Conservation (phyloP, 352 stramenopile species). For the Phytophthora sojae region DNA sequence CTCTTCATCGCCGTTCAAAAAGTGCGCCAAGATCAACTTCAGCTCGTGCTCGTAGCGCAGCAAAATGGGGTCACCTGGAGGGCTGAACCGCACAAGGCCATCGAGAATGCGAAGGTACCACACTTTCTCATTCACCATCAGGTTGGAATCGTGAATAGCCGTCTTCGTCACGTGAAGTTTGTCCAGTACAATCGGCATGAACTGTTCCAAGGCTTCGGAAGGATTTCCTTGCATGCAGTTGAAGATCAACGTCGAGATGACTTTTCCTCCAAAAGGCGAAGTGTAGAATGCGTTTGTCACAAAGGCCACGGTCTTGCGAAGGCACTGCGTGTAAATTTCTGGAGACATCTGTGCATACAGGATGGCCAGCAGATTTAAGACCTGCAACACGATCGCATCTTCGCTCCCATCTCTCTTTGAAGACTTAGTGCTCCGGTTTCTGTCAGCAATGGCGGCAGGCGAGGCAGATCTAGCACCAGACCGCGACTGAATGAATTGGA, state of each 20-base stretch:
- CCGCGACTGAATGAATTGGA: slow-evolving; percentile 71
- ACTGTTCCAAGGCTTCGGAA: slow-evolving; percentile 44
- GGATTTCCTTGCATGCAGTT: slow-evolving; percentile 57
- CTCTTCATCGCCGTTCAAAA: slow-evolving; percentile 51
- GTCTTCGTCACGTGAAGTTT: slow-evolving; percentile 56
- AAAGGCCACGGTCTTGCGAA: slow-evolving; percentile 65
- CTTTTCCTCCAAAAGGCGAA: slow-evolving; percentile 65
- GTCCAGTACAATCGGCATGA: slow-evolving; percentile 55
- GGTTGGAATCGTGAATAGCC: slow-evolving; percentile 32
- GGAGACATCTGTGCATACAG: slow-evolving; percentile 75
- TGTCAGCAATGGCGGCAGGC: slow-evolving; percentile 23
- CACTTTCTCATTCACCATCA: slow-evolving; percentile 74
- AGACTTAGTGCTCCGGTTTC: slow-evolving; percentile 25
- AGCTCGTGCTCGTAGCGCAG: slow-evolving; percentile 51
- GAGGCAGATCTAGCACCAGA: slow-evolving; percentile 46
- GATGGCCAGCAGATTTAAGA: slow-evolving; percentile 67
- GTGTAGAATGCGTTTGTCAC: slow-evolving; percentile 71
- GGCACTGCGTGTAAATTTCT: slow-evolving; percentile 56
- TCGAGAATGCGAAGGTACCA: slow-evolving; percentile 70
- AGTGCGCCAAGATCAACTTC: slow-evolving; percentile 53
- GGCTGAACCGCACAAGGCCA: slow-evolving; percentile 58
- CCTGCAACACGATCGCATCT: slow-evolving; percentile 62
- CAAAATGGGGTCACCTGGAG: slow-evolving; percentile 34
- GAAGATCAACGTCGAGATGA: slow-evolving; percentile 61
- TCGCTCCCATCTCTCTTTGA: slow-evolving; percentile 40